These are phyloP conservation scores for Holtermanniella nyarrowii DNA, from an alignment of 768 basidiomycete genomes.

Conservation along the genomic window DNA sequence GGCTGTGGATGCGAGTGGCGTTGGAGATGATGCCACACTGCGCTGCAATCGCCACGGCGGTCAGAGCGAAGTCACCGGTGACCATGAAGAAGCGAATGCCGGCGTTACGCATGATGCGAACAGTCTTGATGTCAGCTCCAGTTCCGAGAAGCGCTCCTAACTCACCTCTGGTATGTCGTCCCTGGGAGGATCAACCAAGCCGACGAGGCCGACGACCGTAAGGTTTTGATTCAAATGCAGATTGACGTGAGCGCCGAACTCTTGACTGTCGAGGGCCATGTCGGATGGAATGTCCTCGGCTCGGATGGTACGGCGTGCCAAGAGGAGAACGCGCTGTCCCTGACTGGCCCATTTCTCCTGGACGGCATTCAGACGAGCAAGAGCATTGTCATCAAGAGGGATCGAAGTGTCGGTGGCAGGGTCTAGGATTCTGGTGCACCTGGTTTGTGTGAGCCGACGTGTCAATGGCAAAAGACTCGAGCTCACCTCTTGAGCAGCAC, in stretches of 20 bases:
- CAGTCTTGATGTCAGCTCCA: too few species aligned
- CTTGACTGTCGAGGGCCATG: slow-evolving; percentile 31
- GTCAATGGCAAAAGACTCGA: neutral
- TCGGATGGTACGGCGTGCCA: slow-evolving; percentile 47
- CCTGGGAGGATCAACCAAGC: slow-evolving; percentile 53
- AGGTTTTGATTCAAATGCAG: slow-evolving; percentile 44
- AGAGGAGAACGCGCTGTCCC: slow-evolving; percentile 56
- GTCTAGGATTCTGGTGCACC: slow-evolving; percentile 41
- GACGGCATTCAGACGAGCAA: slow-evolving; percentile 20
- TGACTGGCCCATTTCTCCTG: slow-evolving; percentile 48
- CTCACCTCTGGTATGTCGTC: slow-evolving; percentile 51
- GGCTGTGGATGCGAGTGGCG: slow-evolving; percentile 39
- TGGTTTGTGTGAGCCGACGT: neutral
- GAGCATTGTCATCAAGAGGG: slow-evolving; percentile 30
- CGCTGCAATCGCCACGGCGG: slow-evolving; percentile 53
- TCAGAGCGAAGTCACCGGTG: slow-evolving; percentile 50
- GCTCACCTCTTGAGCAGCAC: slow-evolving; percentile 25
- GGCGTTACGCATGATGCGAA: slow-evolving; percentile 44
- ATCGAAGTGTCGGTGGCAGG: slow-evolving; percentile 41
- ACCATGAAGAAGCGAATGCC: slow-evolving; percentile 59
- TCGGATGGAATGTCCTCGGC: slow-evolving; percentile 32
- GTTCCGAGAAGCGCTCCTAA: slow-evolving; percentile 5
- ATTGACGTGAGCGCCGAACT: slow-evolving; percentile 46
- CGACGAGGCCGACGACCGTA: slow-evolving; percentile 53
- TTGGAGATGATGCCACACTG: slow-evolving; percentile 54